Percentiles rank a stretch among this genome's conserved stretches.
Conservation (phyloP, 192 early-diverging fungal species). For the Entophlyctis luteolus region DNA sequence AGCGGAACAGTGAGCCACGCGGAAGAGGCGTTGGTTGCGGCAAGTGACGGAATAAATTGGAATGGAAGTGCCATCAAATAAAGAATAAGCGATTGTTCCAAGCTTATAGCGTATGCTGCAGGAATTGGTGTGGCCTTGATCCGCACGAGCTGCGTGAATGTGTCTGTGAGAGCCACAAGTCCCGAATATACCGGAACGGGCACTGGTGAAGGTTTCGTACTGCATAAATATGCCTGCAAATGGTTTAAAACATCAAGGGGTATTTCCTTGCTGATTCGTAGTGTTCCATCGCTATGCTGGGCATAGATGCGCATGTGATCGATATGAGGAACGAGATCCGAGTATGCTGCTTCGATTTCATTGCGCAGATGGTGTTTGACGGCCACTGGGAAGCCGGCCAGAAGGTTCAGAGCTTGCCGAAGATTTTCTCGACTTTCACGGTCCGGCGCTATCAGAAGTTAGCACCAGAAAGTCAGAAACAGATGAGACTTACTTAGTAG, state of each 20-base stretch:
- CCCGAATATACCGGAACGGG: not conserved
- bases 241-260: constrained; percentile 24
- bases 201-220: not conserved
- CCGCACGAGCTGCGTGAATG: constrained; percentile 66
- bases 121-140: constrained; percentile 84
- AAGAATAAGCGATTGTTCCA: constrained; percentile 74
- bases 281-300: not conserved
- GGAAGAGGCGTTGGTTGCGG: too few relatives aligned
- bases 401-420: constrained; percentile 68
- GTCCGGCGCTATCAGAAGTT: not conserved
- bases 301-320: constrained; percentile 6
- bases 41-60: constrained; percentile 57
- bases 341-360: constrained; percentile 54
- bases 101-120: constrained; percentile 80
- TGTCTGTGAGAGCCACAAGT: constrained; percentile 27
- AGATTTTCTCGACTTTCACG: not conserved
- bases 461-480: not conserved
- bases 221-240: constrained; percentile 2
- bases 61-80: constrained; percentile 79
- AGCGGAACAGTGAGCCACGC: constrained; percentile 63
- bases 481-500: too few relatives aligned
- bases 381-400: constrained; percentile 71
- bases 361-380: constrained; percentile 84
- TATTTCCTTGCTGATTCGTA: constrained; percentile 3
- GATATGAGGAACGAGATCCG: constrained; percentile 50